These are phyloP conservation scores for Fraxinus nigra DNA, from an alignment of 305 asterid genomes.

Conservation along the genomic window DNA sequence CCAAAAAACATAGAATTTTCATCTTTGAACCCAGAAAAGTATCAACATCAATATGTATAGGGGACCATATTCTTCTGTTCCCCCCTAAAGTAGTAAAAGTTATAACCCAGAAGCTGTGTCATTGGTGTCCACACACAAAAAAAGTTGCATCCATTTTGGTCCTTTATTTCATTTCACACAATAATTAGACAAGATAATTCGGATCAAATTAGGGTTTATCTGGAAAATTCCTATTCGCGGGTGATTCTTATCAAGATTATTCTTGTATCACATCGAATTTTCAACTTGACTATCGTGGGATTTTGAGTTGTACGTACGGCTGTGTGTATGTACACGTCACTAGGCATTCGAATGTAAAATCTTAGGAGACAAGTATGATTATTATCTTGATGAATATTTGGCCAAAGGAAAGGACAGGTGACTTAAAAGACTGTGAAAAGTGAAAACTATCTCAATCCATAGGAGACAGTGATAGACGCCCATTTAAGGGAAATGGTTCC, in stretches of 20 bases:
- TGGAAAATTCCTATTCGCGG: slow-evolving; percentile 27
- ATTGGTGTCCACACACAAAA: slow-evolving; percentile 30
- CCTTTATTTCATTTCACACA: slow-evolving; percentile 24
- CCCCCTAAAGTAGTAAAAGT: slow-evolving; percentile 40
- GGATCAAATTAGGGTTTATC: slow-evolving; percentile 7
- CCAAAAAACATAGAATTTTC: slow-evolving; percentile 23
- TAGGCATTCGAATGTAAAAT: not conserved
- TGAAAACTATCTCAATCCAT: slow-evolving; percentile 40
- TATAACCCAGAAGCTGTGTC: slow-evolving; percentile 27
- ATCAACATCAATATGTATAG: slow-evolving; percentile 41
- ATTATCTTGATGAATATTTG: slow-evolving; percentile 21
- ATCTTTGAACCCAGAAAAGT: slow-evolving; percentile 11
- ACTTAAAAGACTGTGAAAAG: slow-evolving; percentile 41
- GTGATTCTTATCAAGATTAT: slow-evolving; percentile 30
- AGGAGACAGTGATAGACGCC: slow-evolving; percentile 44
- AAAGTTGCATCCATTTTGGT: slow-evolving; percentile 24
- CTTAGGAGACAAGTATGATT: slow-evolving; percentile 25
- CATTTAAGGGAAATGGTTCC: slow-evolving; percentile 36
- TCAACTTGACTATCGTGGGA: slow-evolving; percentile 29
- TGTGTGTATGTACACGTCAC: not conserved
- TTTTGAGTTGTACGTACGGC: slow-evolving; percentile 21
- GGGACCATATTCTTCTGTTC: slow-evolving; percentile 40
- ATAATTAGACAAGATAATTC: slow-evolving; percentile 28
- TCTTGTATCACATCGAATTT: slow-evolving; percentile 12
- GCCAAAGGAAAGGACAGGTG: slow-evolving; percentile 30